Evolutionary conservation across 2,329 filamentous ascomycete genomes (phyloP).

Genomic region (Pestalotiopsis sp.): DNA sequence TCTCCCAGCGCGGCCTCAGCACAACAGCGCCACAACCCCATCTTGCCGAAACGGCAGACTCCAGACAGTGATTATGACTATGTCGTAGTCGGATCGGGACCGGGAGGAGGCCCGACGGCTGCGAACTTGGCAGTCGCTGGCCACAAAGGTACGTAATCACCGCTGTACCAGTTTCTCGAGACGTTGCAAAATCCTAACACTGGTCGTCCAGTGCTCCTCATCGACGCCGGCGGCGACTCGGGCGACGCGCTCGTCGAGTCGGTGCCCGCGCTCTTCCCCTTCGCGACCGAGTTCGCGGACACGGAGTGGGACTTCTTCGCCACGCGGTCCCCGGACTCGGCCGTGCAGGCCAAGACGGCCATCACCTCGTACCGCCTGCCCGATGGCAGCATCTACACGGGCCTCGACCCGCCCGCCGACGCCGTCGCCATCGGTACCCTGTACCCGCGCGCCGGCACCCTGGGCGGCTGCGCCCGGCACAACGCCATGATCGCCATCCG

Average conservation of each 20-base stretch:
- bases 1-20: not conserved
- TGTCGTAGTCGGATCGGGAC: conserved; percentile 51
- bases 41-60: conserved; percentile 3
- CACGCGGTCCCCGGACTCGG: conserved; percentile 52
- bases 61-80: conserved; percentile 35
- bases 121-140: conserved; percentile 52
- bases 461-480: conserved; percentile 55
- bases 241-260: conserved; percentile 38
- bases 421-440: conserved; percentile 42
- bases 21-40: conserved; percentile 8
- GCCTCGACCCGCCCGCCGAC: conserved; percentile 35
- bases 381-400: conserved; percentile 35
- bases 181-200: not conserved
- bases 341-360: conserved; percentile 45
- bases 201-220: conserved; percentile 40
- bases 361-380: conserved; percentile 50
- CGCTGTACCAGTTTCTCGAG: not conserved
- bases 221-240: conserved; percentile 56
- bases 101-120: conserved; percentile 51
- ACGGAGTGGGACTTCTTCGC: conserved; percentile 57
- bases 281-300: conserved; percentile 38
- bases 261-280: conserved; percentile 45
- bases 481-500: conserved; percentile 61
- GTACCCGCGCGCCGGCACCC: conserved; percentile 45
- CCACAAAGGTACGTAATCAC: conserved; percentile 31